Evolutionary conservation across 2,329 filamentous ascomycete genomes (phyloP).

Genomic region (Didymella lethalis): DNA sequence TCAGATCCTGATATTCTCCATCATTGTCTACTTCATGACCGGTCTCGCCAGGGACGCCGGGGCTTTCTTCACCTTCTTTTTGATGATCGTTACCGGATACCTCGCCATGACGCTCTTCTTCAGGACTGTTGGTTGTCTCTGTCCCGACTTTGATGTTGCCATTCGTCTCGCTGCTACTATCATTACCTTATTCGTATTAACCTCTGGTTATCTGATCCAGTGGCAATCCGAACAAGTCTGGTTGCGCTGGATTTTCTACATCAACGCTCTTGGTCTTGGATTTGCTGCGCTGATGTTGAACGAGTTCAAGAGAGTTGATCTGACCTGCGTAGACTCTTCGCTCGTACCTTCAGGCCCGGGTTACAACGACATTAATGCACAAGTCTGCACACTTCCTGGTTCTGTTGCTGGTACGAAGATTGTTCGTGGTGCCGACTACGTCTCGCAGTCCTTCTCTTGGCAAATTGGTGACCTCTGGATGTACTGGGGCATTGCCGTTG

Average conservation of each 20-base stretch:
- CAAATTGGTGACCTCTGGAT: constrained; percentile 74
- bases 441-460: constrained; percentile 74
- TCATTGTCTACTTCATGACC: constrained; percentile 62
- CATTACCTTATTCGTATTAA: constrained; percentile 83
- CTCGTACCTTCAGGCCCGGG: constrained; percentile 75
- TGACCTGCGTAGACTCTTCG: constrained; percentile 73
- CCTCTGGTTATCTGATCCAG: constrained; percentile 84
- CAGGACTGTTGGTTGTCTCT: constrained; percentile 66
- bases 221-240: constrained; percentile 78
- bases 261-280: constrained; percentile 78
- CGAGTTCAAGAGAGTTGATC: constrained; percentile 74
- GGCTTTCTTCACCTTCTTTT: constrained; percentile 58
- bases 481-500: constrained; percentile 69
- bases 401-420: constrained; percentile 69
- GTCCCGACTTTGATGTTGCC: constrained; percentile 83
- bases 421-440: constrained; percentile 73
- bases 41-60: constrained; percentile 56
- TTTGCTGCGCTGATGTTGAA: constrained; percentile 87
- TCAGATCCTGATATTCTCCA: constrained; percentile 65
- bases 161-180: constrained; percentile 80
- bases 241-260: constrained; percentile 84
- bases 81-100: constrained; percentile 54
- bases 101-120: constrained; percentile 57
- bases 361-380: constrained; percentile 75
- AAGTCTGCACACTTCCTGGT: constrained; percentile 82